Evolutionary conservation across 768 basidiomycete species (phyloP), one percentile per base, ranked within the genome.

Genomic region (Lactarius sp.): DNA sequence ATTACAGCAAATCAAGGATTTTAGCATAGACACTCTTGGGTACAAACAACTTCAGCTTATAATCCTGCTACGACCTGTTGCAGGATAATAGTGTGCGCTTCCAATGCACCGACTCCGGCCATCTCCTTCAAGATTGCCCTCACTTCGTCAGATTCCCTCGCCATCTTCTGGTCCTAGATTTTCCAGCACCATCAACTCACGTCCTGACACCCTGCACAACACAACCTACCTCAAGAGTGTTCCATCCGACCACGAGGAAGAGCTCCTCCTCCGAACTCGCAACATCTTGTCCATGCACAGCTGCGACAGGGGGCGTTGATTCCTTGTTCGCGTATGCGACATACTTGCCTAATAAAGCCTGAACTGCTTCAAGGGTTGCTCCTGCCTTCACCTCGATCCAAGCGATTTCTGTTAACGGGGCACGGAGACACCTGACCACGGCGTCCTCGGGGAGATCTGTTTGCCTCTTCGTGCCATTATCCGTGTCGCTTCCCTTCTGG

Each of bases 91-190:
- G 34, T 46, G 36, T 14, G 31, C 42, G 5, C 33, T 9, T 46
- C 42, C 34, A 27, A 3, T 39, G 39, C 56, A 37, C 57, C 22
- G 2, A 53, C 37, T 14, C n/a, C n/a, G 6, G 2, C 13, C 31
- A 63, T 36, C 14, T 50, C 62, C 47, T 59, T 7, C 10, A 27
- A 4, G n/a, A n/a, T n/a, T n/a, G n/a, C n/a, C n/a, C n/a, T n/a
- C n/a, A n/a, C n/a, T n/a, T n/a, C n/a, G n/a, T n/a, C n/a, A n/a
- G n/a, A n/a, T n/a, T n/a, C n/a, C n/a, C n/a, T n/a, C n/a, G n/a
- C n/a, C n/a, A n/a, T n/a, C n/a, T n/a, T n/a, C n/a, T n/a, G n/a
- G n/a, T n/a, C n/a, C n/a, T n/a, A n/a, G n/a, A n/a, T n/a, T n/a
- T n/a, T n/a, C n/a, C n/a, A n/a, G n/a, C n/a, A n/a, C n/a, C n/a